Base-by-base conservation (phyloP, 257 asterid species). In the Misopates orontium region DNA sequence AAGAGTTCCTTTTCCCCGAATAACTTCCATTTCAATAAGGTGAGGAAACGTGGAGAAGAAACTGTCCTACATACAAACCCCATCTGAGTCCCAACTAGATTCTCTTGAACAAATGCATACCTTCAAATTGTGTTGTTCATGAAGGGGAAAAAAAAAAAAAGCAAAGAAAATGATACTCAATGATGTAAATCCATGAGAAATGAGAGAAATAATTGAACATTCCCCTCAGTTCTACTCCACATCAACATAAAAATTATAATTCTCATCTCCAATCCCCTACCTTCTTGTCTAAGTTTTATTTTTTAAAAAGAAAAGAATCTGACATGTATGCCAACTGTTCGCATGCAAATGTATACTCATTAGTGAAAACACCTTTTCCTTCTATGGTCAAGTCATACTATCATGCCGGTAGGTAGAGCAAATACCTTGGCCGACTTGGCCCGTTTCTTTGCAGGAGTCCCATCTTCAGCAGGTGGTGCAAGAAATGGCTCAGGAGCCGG, bases 401-500 rank as follows among this genome's bases (percentile, higher is more conserved):
- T 23, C 20, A 17, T 48, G 64, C 53, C 50, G 49, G 22, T 70
- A 22, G 32, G 59, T 32, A 71, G 63, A 47, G 61, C 15, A 60
- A 73, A 59, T 62, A 86, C 96, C 96, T 86, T 84, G 52, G 77
- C 63, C 45, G 77, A 59, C 77, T 72, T 88, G 68, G 82, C 76
- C 69, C 75, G 77, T 80, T 74, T 84, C 75, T 70, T 79, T 32
- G 82, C 75, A 48, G 80, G 66, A 55, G 76, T 44, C 66, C 80
- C 87, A n/a, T 75, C 95, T 55, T 74, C 90, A 71, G 73, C 4
- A 40, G 83, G 77, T 73, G 89, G 87, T 47, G 68, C 76, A 68
- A 86, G 82, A 79, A 79, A 76, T 63, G 97, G 97, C 47, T 79
- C 95, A 66, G 96, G 93, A 62, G 81, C 88, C 19, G 99, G 99